Base-by-base conservation (phyloP, 2,329 filamentous ascomycete species). In the Lecanosticta acicola region DNA sequence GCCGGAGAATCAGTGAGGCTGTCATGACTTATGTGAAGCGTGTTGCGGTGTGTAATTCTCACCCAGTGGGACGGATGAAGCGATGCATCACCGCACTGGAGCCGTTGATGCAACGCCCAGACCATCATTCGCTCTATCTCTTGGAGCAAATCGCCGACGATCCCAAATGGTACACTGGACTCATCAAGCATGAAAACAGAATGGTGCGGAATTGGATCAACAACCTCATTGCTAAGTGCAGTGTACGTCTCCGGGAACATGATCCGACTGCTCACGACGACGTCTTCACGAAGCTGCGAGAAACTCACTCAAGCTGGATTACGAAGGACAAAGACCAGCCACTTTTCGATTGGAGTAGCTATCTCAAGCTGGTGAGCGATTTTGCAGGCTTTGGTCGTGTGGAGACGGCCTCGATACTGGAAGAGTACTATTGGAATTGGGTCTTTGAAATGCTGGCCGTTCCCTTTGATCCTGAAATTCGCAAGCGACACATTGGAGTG, bases 351-450 rank as follows among this genome's bases (percentile, higher is more conserved):
- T 53, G 50, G 49, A 16, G 44, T n/a, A 39, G 46, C 18, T 55
- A 54, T 20, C 39, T 58, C 5, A 39, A 11, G 3, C 51, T 56
- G 19, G 46, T 48, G 13, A 37, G 41, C 14, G 33, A 29, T 3
- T 9, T 58, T 10, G 45, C 55, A 20, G 32, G 20, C 21, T 33
- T 50, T 5, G 51, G 57, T 3, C 41, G 49, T 10, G 24, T 14
- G 16, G 51, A 58, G 42, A 52, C 50, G 1, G 42, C 38, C 19
- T 19, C 36, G 18, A 42, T 59, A 11, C 46, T 58, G 4, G 50
- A 54, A 34, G 34, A 45, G 5, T 49, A 46, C 29, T 57, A 58
- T 48, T 49, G 49, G 41, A 16, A n/a, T 9, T 55, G 50, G 46
- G 43, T 43, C 18, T 46, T 53, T 24, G 48, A 52, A 10, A 46